Evolutionary conservation across 2,329 filamentous ascomycete species (phyloP), one percentile per base, ranked within the genome.

Genomic region (Cercospora canescens): DNA sequence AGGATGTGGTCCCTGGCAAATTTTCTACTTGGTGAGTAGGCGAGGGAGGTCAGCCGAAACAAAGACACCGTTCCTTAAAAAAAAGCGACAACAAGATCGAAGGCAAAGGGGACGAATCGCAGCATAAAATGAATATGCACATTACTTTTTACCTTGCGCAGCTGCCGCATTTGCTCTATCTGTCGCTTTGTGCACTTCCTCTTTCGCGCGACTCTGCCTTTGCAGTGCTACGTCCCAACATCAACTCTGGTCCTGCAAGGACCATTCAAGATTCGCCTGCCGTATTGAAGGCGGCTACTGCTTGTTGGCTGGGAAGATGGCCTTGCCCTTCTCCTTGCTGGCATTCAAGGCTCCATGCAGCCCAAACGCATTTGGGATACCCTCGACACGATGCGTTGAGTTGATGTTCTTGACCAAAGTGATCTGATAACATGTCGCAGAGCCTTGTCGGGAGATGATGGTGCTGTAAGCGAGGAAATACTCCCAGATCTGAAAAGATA

Each of bases 371-470:
- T 84, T 86, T 18, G 81, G 75, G 69, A 94, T 84, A 52, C 92
- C 92, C 73, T 94, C 88, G 70, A 94, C 82, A 72, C 93, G 90
- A 82, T 96, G 92, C 34, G 88, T 92, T 37, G 90, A 89, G 83
- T 96, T 96, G 80, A 96, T 86, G 83, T 96, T 96, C 88, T 96
- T 96, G 79, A 94, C 91, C 66, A 93, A 83, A 18, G 89, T 89
- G 74, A 96, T 91, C 83, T 96, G 93, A 84, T 88, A 96, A 85
- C 92, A 95, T 34, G 91, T 93, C 63, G 92, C 93, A 72, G 86
- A 85, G 71, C 93, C 93, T 80, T 96, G 92, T 76, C 93, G 89
- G 28, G 92, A 92, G 76, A 87, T 88, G 78, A 96, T 96, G 77
- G 89, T 92, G 18, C 91, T 92, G 79, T 89, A 94, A 69, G 92